A percentile compares a stretch with the other conserved stretches of the same genome.
Conservation (phyloP, 2,329 filamentous ascomycete species). For the Apiospora kogelbergensis region DNA sequence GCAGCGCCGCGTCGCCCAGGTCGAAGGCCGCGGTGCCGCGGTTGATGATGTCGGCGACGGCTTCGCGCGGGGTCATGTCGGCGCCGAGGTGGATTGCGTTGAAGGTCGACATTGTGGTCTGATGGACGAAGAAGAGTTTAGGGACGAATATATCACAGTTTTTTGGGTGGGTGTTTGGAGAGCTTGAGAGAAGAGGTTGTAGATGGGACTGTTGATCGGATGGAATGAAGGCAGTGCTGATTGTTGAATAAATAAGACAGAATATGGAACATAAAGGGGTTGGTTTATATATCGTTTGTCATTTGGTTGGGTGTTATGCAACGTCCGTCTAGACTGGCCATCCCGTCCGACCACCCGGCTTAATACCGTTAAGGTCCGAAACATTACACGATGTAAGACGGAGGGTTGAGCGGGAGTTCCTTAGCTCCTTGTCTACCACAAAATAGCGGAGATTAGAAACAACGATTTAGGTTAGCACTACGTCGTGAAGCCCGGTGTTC, state of each 20-base stretch:
- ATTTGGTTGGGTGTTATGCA: neutral
- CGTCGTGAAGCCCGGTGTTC: no score
- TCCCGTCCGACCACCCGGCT: neutral
- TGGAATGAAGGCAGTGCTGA: neutral
- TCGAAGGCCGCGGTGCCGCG: constrained; percentile 5
- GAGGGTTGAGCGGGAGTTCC: neutral
- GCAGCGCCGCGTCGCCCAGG: neutral
- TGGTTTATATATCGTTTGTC: neutral
- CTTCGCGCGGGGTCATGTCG: constrained; percentile 3
- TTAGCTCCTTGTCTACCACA: no score
- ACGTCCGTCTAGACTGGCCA: neutral
- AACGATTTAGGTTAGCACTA: no score
- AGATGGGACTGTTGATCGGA: neutral
- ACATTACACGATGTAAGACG: neutral
- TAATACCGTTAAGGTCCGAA: neutral
- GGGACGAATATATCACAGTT: neutral
- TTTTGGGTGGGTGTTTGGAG: neutral
- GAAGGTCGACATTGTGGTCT: neutral
- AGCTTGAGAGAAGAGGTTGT: neutral
- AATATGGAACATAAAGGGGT: neutral
- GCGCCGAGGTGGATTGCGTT: neutral
- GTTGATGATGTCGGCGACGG: constrained; percentile 7
- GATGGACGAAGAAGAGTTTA: neutral
- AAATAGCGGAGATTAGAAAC: no score
- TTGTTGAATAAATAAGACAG: neutral